Base-by-base conservation (phyloP, 2,329 filamentous ascomycete species). In the Xylariaceae sp. region DNA sequence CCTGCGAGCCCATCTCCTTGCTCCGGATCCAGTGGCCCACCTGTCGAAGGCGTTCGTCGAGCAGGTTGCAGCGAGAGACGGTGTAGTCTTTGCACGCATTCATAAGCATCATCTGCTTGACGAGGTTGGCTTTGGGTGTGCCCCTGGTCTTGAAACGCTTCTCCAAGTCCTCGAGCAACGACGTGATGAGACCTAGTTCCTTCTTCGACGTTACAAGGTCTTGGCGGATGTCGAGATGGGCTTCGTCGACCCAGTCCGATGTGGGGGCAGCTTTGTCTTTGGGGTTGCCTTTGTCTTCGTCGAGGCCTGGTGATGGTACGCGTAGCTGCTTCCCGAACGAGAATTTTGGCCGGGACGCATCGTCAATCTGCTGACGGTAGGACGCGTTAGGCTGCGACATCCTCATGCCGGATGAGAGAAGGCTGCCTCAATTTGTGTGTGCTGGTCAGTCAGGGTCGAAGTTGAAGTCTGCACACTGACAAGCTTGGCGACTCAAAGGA, bases 21-120 rank as follows among this genome's bases (percentile, higher is more conserved):
- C 42, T 47, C 17, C 42, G 52, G 12, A 42, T 38, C 65, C 64
- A 66, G 39, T 57, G 42, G 16, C 57, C 45, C 14, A 63, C 52
- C 51, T 66, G 62, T 9, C 60, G 56, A 16, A 65, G 51, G 13
- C 64, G 56, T 39, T 64, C 60, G 31, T 58, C 54, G 4, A 67
- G 54, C 38, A 64, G 56, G 48, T 56, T 49, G 13, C 55, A 59
- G 3, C 60, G 52, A 16, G 60, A 63, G 11, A 56, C 52, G 6
- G 60, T 58, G 42, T 63, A 64, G 43, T 64, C 61, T 11, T 57
- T 58, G 17, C 65, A 67, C 2, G 63, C 60, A 11, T 52, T 55
- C 53, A 67, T 59, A 1, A 59, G 47, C 16, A 60, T 47, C 38
- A 55, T 43, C 28, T 57, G 53, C 5, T 59, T 58, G 36, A 44